Conservation (phyloP, 1,284 basidiomycete species). For the Hemileia vastatrix region DNA sequence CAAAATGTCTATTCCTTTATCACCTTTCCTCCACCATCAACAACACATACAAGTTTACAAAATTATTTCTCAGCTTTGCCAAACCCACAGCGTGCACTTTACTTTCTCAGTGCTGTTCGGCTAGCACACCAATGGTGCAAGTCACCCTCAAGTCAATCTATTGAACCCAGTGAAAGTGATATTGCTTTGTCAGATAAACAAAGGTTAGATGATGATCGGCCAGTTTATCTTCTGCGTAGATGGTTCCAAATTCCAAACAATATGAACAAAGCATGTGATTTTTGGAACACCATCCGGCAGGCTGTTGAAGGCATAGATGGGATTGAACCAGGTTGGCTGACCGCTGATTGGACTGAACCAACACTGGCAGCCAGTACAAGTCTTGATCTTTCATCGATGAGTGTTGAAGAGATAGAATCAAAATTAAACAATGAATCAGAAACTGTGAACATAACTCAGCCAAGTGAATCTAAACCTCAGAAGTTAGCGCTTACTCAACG, state of each 20-base stretch:
- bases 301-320: slow-evolving; percentile 3
- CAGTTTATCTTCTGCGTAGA: slow-evolving; percentile 7
- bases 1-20: no score
- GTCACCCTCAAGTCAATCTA: no score
- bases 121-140: slow-evolving; percentile 10
- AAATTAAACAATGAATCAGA: neutral
- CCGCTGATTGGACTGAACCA: slow-evolving; percentile 12
- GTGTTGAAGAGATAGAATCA: neutral
- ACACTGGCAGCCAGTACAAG: no score
- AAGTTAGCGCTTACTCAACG: slow-evolving; percentile 7
- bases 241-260: neutral
- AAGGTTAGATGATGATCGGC: slow-evolving; percentile 5
- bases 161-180: no score
- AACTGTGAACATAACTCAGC: neutral
- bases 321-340: slow-evolving; percentile 6
- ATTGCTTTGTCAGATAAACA: no score
- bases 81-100: slow-evolving; percentile 1
- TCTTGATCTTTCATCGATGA: no score
- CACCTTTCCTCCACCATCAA: slow-evolving; percentile 3
- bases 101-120: slow-evolving; percentile 9
- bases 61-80: neutral
- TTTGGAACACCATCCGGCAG: slow-evolving; percentile 4
- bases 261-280: neutral
- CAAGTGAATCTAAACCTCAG: neutral
- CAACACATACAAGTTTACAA: neutral